phyloP scores from a whole-genome alignment of 257 asterid genomes.

The Galeopsis tetrahit region DNA sequence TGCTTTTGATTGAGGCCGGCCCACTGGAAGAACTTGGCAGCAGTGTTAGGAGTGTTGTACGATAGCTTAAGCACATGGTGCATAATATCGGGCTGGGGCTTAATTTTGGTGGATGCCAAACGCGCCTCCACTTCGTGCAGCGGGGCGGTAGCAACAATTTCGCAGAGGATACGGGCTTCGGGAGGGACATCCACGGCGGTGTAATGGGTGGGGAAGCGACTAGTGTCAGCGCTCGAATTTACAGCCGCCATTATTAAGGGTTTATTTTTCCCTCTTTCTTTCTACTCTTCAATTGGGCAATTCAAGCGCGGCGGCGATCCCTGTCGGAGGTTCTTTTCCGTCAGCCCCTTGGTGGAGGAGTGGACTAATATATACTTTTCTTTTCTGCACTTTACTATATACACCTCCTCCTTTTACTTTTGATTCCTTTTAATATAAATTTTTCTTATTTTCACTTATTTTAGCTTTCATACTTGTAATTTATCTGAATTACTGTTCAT shows the following conservation, averaged over 20 bases:
- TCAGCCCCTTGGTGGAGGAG: not conserved
- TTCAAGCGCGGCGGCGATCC: not conserved
- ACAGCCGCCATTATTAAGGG: conserved; percentile 44
- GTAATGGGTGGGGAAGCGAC: conserved; percentile 44
- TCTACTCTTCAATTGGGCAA: not conserved
- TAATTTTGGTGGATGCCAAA: conserved; percentile 45
- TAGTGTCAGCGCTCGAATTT: conserved; percentile 13
- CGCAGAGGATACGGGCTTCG: conserved; percentile 49
- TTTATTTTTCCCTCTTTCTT: not conserved
- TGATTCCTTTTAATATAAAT: too few species aligned
- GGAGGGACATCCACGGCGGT: conserved; percentile 44
- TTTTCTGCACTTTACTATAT: too few species aligned
- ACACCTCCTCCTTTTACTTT: too few species aligned
- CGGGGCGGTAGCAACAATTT: conserved; percentile 52
- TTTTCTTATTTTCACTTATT: too few species aligned
- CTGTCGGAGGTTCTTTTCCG: not conserved
- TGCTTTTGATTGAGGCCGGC: conserved; percentile 53
- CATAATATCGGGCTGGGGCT: conserved; percentile 58
- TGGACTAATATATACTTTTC: too few species aligned
- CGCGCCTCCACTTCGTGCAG: conserved; percentile 54
- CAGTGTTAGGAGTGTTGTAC: conserved; percentile 55
- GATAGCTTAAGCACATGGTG: conserved; percentile 60
- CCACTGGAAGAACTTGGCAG: conserved; percentile 75
- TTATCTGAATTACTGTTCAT: too few species aligned
- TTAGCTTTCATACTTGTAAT: too few species aligned